Percentiles rank a stretch among this genome's conserved stretches.
Conservation (phyloP, 305 asterid species). For the Solanum hybrid region DNA sequence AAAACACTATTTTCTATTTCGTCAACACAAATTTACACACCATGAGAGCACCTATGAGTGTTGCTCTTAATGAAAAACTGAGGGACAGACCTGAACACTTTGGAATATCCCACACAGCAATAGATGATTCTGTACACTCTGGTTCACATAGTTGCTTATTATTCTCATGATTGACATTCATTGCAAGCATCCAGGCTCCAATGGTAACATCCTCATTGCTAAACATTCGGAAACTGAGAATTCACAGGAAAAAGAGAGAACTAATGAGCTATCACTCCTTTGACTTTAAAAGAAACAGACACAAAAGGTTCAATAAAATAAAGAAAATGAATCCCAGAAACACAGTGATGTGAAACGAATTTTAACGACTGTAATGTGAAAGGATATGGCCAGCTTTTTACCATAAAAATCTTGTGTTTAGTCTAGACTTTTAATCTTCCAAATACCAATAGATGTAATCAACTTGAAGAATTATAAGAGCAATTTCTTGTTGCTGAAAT, state of each 20-base stretch:
- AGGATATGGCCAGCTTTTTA: not conserved
- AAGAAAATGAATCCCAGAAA: not conserved
- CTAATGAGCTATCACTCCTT: not conserved
- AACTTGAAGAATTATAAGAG: not conserved
- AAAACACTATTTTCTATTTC: not conserved
- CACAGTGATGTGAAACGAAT: not conserved
- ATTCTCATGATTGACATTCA: conserved; percentile 88
- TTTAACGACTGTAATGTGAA: not conserved
- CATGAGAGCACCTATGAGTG: not conserved
- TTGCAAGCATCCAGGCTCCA: conserved; percentile 99
- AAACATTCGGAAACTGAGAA: conserved; percentile 87
- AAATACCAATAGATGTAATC: not conserved
- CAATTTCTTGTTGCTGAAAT: not conserved
- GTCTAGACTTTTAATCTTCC: not conserved
- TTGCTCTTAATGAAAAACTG: not conserved
- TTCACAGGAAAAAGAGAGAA: not conserved
- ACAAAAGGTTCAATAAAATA: not conserved
- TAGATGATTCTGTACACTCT: conserved; percentile 57
- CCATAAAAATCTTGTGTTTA: not conserved
- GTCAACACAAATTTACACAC: not conserved
- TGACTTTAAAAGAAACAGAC: not conserved
- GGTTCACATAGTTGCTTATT: conserved; percentile 53
- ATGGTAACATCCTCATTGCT: conserved; percentile 99
- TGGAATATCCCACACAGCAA: conserved; percentile 98
- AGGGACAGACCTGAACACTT: conserved; percentile 71